Evolutionary conservation across 257 asterid genomes (phyloP).

Genomic region (Penstemon barbatus): DNA sequence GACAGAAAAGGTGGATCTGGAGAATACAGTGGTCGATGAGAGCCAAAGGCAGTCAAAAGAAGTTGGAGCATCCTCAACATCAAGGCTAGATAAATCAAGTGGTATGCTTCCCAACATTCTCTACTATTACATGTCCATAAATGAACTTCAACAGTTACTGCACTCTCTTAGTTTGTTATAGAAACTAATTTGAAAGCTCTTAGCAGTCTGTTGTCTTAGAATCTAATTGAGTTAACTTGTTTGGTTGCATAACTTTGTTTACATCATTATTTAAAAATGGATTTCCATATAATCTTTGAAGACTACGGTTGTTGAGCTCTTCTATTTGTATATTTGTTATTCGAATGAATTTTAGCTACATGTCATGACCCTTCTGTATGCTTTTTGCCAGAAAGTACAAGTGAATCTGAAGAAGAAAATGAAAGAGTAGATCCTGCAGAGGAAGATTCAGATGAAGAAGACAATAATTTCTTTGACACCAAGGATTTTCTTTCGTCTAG

Average conservation of each 20-base stretch:
- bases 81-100: constrained; percentile 83
- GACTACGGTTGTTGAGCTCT: neutral
- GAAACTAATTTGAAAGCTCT: constrained; percentile 3
- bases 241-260: neutral
- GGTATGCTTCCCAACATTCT: constrained; percentile 47
- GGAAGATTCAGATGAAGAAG: constrained; percentile 94
- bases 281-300: neutral
- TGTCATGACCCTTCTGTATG: constrained; percentile 31
- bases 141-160: neutral
- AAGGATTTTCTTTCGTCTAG: constrained; percentile 83
- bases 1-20: constrained; percentile 98
- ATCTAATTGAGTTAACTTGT: neutral
- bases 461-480: constrained; percentile 83
- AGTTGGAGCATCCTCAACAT: constrained; percentile 61
- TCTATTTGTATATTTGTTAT: constrained; percentile 15
- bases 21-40: constrained; percentile 95
- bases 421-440: constrained; percentile 86
- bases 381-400: constrained; percentile 64
- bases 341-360: constrained; percentile 25
- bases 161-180: neutral
- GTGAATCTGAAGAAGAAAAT: constrained; percentile 85
- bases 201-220: neutral
- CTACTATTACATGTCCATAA: constrained; percentile 7
- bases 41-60: constrained; percentile 83
- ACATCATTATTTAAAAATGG: constrained; percentile 9